Evolutionary conservation across 306 rosid genomes (phyloP).

Genomic region (Lathyrus sativus): DNA sequence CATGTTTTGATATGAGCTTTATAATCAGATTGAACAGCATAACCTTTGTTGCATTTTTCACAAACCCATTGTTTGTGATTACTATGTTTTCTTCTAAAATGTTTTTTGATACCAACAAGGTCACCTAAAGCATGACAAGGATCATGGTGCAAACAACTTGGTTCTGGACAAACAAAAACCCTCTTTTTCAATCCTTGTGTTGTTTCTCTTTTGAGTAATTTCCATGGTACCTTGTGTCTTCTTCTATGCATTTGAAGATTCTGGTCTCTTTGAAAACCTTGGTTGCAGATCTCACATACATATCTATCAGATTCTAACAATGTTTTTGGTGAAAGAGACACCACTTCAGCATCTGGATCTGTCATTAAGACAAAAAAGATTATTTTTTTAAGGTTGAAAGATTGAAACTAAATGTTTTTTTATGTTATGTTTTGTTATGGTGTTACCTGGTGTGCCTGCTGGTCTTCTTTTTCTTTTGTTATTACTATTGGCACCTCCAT

Average conservation of each 20-base stretch:
- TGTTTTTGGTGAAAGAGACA: constrained; percentile 85
- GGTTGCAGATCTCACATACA: constrained; percentile 98
- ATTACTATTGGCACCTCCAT: constrained; percentile 46
- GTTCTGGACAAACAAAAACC: constrained; percentile 93
- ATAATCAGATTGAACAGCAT: constrained; percentile 96
- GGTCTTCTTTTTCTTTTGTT: constrained; percentile 92
- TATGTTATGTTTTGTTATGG: background rate
- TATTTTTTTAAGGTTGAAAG: background rate
- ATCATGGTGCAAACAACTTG: constrained; percentile 81
- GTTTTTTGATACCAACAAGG: constrained; percentile 93
- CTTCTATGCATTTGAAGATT: constrained; percentile 97
- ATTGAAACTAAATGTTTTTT: background rate
- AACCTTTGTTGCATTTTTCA: constrained; percentile 81
- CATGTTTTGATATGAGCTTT: constrained; percentile 98
- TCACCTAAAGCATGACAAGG: constrained; percentile 94
- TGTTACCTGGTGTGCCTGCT: constrained; percentile 93
- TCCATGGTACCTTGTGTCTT: constrained; percentile 95
- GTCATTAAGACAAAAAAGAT: background rate
- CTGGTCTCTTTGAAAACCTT: constrained; percentile 96
- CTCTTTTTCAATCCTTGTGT: constrained; percentile 63
- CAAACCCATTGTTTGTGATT: constrained; percentile 96
- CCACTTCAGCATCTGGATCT: constrained; percentile 99
- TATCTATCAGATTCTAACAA: constrained; percentile 84
- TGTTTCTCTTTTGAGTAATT: constrained; percentile 65
- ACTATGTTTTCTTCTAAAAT: constrained; percentile 86